Evolutionary conservation across 2,329 filamentous ascomycete species (phyloP), one percentile per base, ranked within the genome.

Genomic region (Epichloe aotearoae): DNA sequence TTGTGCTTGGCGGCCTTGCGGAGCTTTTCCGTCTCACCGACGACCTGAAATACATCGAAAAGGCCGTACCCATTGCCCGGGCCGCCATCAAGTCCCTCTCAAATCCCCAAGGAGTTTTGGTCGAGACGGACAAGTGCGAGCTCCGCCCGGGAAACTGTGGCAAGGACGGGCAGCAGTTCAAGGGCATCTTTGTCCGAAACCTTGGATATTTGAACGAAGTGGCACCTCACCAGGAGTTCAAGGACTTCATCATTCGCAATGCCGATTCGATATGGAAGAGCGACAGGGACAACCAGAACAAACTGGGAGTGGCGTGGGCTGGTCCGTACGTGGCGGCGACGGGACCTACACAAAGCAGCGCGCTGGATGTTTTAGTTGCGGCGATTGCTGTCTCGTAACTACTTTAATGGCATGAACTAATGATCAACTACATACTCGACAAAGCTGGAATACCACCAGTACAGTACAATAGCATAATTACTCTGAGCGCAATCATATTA

Each of bases 141-240:
- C 58, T 61, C 17, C 52, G 56, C 14, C 47, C 55, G 8, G 62
- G 62, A 40, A 56, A 68, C 55, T 77, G 72, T 50, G 70, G 68
- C 11, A 62, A 59, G 17, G 75, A 82, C 53, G 75, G 71, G 1
- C 72, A 77, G 36, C 80, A 85, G 59, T 88, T 88, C 73, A 88
- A 88, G 64, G 84, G 84, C 3, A 71, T 87, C 37, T 86, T 87
- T 55, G 72, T 78, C 15, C 74, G 82, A 19, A 85, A 85, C 59
- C 66, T 88, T 19, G 71, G 73, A 36, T 74, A 76, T 50, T 64
- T 88, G 36, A 70, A 83, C 20, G 59, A 66, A 1, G 74, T 65
- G 3, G 73, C 72, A 1, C 75, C 76, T 0, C 66, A 75, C 38
- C 62, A 69, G 3, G 62, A 62, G 10, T 83, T 80, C 59, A 67